Evolutionary conservation across 2,329 filamentous ascomycete genomes (phyloP).

Genomic region (Ascochyta fabae): DNA sequence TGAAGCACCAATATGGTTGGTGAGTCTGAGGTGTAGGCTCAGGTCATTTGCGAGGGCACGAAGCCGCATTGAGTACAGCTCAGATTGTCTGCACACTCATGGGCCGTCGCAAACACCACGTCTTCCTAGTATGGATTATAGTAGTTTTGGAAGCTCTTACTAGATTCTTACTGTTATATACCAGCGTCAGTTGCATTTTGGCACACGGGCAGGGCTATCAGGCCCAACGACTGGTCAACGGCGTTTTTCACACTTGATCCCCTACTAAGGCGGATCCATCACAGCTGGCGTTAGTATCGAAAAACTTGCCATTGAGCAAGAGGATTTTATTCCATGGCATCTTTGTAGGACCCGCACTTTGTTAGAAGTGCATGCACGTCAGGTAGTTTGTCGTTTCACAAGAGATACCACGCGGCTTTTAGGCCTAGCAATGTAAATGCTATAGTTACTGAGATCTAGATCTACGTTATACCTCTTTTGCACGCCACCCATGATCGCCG

Average conservation of each 20-base stretch:
- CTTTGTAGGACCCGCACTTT: conserved; percentile 39
- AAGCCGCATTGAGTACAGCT: not conserved
- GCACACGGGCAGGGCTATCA: conserved; percentile 37
- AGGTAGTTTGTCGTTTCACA: conserved; percentile 24
- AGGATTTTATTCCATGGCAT: conserved; percentile 21
- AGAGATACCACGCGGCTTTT: conserved; percentile 36
- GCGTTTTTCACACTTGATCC: conserved; percentile 36
- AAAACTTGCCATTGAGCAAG: conserved; percentile 21
- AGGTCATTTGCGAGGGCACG: not conserved
- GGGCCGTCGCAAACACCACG: not conserved
- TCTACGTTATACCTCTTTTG: not conserved
- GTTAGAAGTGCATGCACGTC: conserved; percentile 35
- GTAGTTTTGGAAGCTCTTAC: not conserved
- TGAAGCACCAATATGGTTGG: not conserved
- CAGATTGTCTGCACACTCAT: not conserved
- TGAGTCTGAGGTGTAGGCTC: not conserved
- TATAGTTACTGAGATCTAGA: conserved; percentile 18
- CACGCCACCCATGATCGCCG: not conserved
- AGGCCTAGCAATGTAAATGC: conserved; percentile 31
- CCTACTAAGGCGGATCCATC: conserved; percentile 28
- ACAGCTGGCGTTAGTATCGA: conserved; percentile 30
- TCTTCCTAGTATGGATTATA: not conserved
- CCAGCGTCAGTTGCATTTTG: conserved; percentile 44
- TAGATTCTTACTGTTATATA: conserved; percentile 34
- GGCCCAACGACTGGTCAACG: conserved; percentile 32